A percentile compares a stretch with the other conserved stretches of the same genome.
Conservation (phyloP, 2,329 filamentous ascomycete genomes). For the Fusarium piperis region DNA sequence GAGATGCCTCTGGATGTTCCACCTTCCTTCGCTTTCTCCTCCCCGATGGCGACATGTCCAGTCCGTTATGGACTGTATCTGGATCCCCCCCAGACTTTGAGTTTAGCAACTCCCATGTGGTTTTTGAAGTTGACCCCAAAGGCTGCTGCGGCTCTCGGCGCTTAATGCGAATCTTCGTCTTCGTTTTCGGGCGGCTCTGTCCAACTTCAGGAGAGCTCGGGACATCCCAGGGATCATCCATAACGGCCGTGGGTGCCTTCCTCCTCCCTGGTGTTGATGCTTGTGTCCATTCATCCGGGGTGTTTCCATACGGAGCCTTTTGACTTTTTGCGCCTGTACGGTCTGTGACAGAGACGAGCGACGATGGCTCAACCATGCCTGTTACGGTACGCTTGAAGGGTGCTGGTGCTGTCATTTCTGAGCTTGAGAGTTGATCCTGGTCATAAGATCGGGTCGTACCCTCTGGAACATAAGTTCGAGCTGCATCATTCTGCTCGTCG, state of each 20-base stretch:
- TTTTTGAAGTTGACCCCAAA: background rate
- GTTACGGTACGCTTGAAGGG: conserved; percentile 42
- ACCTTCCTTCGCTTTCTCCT: conserved; percentile 39
- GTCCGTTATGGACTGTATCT: background rate
- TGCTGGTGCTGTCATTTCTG: conserved; percentile 40
- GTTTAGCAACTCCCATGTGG: background rate
- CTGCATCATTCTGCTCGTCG: conserved; percentile 54
- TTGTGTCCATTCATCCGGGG: conserved; percentile 45
- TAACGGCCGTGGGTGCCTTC: conserved; percentile 35
- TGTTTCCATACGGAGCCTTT: conserved; percentile 18
- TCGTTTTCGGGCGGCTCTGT: conserved; percentile 16
- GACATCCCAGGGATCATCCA: conserved; percentile 55
- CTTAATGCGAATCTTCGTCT: conserved; percentile 32
- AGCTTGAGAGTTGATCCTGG: conserved; percentile 31
- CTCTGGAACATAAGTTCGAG: conserved; percentile 32
- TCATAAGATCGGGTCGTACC: conserved; percentile 8
- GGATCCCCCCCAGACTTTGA: background rate
- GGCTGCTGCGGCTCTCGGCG: conserved; percentile 8
- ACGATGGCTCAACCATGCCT: conserved; percentile 40
- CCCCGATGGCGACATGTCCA: conserved; percentile 5
- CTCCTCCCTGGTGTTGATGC: conserved; percentile 45
- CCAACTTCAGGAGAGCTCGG: conserved; percentile 53
- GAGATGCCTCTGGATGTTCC: conserved; percentile 13
- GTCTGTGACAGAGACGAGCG: conserved; percentile 44
- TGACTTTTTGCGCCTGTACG: conserved; percentile 23